Evolutionary conservation across 2,329 filamentous ascomycete genomes (phyloP).

Genomic region (Xylariaceae sp.): DNA sequence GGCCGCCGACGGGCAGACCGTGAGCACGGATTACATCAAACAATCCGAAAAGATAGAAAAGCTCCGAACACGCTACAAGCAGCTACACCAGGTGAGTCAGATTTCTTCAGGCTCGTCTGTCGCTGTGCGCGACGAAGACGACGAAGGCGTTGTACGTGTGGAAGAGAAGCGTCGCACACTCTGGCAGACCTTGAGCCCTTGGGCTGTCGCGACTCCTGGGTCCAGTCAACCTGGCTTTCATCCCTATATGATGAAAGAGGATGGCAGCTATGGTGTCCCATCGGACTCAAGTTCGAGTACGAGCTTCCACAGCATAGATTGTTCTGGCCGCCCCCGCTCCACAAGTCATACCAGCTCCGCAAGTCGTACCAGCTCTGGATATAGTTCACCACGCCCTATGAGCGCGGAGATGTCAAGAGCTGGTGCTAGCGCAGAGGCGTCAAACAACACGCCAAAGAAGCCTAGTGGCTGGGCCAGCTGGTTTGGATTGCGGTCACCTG

Average conservation of each 20-base stretch:
- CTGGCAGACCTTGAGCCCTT: slow-evolving; percentile 19
- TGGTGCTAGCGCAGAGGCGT: background rate
- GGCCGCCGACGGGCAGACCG: slow-evolving; percentile 25
- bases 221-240: slow-evolving; percentile 15
- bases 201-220: slow-evolving; percentile 4
- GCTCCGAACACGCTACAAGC: slow-evolving; percentile 50
- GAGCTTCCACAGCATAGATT: slow-evolving; percentile 1
- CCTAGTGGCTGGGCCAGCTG: slow-evolving; percentile 16
- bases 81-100: slow-evolving; percentile 56
- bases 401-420: background rate
- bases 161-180: slow-evolving; percentile 22
- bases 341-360: background rate
- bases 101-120: slow-evolving; percentile 13
- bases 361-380: slow-evolving; percentile 1
- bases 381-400: slow-evolving; percentile 5
- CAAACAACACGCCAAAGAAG: background rate
- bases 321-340: background rate
- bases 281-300: slow-evolving; percentile 10
- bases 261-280: slow-evolving; percentile 16
- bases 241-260: slow-evolving; percentile 13
- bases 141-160: slow-evolving; percentile 17
- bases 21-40: slow-evolving; percentile 30
- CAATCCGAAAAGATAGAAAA: slow-evolving; percentile 55
- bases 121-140: slow-evolving; percentile 10
- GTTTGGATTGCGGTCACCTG: slow-evolving; percentile 2